Evolutionary conservation across 306 rosid species (phyloP).

Genomic region (Comarum palustre): DNA sequence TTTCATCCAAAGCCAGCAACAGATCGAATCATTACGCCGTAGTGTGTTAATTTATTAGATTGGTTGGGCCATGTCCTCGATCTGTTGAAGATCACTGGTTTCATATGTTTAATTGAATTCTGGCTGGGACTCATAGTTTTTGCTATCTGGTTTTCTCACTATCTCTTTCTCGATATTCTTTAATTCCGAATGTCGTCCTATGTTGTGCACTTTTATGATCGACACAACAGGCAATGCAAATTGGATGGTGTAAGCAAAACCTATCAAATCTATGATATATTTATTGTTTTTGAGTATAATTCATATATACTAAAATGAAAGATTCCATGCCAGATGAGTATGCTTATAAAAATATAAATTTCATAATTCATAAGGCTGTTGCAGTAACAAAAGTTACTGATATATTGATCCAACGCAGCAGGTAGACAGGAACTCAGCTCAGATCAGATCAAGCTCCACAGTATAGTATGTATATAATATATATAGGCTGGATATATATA

Average conservation of each 20-base stretch:
- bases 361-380: background rate
- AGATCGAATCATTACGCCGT: background rate
- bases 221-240: background rate
- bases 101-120: background rate
- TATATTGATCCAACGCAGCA: background rate
- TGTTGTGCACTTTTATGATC: constrained; percentile 10
- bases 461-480: no score
- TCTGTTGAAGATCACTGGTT: background rate
- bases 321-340: constrained; percentile 1
- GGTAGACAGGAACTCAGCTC: no score
- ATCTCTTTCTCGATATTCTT: background rate
- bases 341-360: background rate
- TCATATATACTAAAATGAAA: background rate
- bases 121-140: background rate
- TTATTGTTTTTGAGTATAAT: background rate
- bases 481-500: no score
- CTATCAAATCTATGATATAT: background rate
- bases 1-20: background rate
- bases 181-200: background rate
- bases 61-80: constrained; percentile 12
- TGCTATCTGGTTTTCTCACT: background rate
- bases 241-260: constrained; percentile 14
- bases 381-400: background rate
- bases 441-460: no score
- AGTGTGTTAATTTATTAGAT: constrained; percentile 5